A percentile compares a stretch with the other conserved stretches of the same genome.
Conservation (phyloP, 2,329 filamentous ascomycete genomes). For the Aspergillus niger region DNA sequence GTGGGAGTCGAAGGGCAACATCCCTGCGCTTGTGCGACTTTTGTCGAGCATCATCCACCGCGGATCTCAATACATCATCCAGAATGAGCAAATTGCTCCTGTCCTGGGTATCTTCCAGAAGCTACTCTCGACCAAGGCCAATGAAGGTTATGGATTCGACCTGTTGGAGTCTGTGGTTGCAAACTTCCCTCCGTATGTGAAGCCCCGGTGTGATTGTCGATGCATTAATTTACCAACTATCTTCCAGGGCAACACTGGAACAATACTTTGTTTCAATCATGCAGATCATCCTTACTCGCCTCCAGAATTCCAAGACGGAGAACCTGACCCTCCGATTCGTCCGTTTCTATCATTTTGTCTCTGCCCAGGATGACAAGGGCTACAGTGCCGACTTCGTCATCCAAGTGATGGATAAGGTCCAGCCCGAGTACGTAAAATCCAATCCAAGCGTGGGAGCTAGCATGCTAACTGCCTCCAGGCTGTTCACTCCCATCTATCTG, state of each 20-base stretch:
- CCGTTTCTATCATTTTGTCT: constrained; percentile 91
- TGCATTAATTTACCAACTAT: constrained; percentile 5
- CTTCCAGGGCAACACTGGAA: constrained; percentile 62
- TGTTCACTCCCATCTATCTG: constrained; percentile 85
- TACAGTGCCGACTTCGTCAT: constrained; percentile 93
- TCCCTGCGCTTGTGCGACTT: constrained; percentile 85
- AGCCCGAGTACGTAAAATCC: constrained; percentile 58
- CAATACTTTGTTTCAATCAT: constrained; percentile 79
- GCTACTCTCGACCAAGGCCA: constrained; percentile 76
- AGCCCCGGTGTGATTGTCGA: background rate
- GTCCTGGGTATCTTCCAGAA: constrained; percentile 97
- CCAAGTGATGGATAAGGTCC: constrained; percentile 76
- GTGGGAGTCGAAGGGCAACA: constrained; percentile 92
- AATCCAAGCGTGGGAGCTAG: background rate
- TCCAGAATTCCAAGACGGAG: constrained; percentile 75
- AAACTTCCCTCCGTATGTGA: constrained; percentile 69
- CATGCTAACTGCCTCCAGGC: constrained; percentile 40
- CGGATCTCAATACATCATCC: constrained; percentile 70
- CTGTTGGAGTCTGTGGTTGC: constrained; percentile 78
- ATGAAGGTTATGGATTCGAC: constrained; percentile 85
- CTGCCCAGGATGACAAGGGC: constrained; percentile 75
- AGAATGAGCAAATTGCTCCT: constrained; percentile 79
- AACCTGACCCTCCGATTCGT: constrained; percentile 84
- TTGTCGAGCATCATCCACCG: constrained; percentile 81
- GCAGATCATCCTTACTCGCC: constrained; percentile 73